These are phyloP conservation scores for Capronia americana DNA, from an alignment of 2,329 filamentous ascomycete genomes.

Conservation along the genomic window DNA sequence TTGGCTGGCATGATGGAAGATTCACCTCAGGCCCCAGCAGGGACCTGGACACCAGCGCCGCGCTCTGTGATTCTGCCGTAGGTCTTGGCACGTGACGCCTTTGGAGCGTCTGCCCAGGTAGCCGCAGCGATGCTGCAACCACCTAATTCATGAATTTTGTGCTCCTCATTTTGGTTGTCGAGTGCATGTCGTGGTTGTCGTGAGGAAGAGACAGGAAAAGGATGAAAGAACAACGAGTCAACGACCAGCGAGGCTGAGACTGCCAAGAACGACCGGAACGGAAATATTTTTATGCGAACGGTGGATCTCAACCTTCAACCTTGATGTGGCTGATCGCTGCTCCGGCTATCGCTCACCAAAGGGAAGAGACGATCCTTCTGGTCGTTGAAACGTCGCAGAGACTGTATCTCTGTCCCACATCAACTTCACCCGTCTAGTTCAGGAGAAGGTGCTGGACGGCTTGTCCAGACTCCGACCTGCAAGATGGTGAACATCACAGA, in stretches of 20 bases:
- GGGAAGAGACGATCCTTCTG: background rate
- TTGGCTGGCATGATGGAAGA: constrained; percentile 31
- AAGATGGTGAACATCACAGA: constrained; percentile 99
- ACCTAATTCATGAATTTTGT: constrained; percentile 26
- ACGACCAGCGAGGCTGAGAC: constrained; percentile 13
- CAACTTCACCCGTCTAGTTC: background rate
- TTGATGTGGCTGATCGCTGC: background rate
- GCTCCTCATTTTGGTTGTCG: constrained; percentile 17
- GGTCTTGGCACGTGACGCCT: constrained; percentile 30
- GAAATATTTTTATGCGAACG: constrained; percentile 25
- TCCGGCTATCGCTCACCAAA: background rate
- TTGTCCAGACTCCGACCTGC: constrained; percentile 34
- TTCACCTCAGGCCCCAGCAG: constrained; percentile 22
- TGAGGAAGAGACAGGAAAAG: constrained; percentile 15
- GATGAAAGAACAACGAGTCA: constrained; percentile 21
- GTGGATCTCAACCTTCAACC: constrained; percentile 19
- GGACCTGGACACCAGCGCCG: constrained; percentile 18
- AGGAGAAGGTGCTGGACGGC: background rate
- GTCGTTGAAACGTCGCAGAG: background rate
- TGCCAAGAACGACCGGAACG: constrained; percentile 29
- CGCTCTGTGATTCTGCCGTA: constrained; percentile 8
- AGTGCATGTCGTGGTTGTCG: constrained; percentile 22
- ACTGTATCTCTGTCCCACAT: background rate
- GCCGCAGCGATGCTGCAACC: constrained; percentile 35
- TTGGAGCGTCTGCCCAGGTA: constrained; percentile 29